These are phyloP conservation scores for Suillus fuscotomentosus DNA, from an alignment of 768 basidiomycete genomes.

Conservation along the genomic window DNA sequence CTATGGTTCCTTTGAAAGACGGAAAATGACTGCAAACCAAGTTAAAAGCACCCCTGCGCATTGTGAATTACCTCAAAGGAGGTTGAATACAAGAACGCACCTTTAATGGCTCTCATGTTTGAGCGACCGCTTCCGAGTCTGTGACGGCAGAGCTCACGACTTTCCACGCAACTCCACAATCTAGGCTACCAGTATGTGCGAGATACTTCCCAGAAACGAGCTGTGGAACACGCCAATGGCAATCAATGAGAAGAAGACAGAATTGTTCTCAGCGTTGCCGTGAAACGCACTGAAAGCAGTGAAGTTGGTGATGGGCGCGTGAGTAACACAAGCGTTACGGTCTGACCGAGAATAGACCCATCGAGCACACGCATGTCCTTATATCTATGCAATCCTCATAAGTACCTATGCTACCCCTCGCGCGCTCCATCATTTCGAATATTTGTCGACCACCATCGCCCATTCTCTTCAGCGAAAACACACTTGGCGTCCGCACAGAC, in stretches of 20 bases:
- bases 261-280: conserved; percentile 11
- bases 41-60: conserved; percentile 60
- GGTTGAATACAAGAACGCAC: conserved; percentile 29
- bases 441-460: conserved; percentile 1
- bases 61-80: conserved; percentile 8
- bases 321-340: neutral
- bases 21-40: conserved; percentile 44
- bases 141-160: neutral
- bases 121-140: neutral
- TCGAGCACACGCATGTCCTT: neutral
- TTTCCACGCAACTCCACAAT: neutral
- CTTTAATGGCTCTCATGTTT: conserved; percentile 65
- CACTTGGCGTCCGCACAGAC: conserved; percentile 13
- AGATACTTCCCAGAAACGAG: conserved; percentile 5
- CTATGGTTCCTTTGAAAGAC: neutral
- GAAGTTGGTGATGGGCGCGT: conserved; percentile 10
- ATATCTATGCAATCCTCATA: neutral
- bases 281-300: conserved; percentile 8
- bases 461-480: conserved; percentile 10
- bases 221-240: neutral
- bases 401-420: conserved; percentile 10
- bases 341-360: neutral
- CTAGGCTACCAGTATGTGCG: no score
- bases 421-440: conserved; percentile 5
- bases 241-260: conserved; percentile 16